Conservation (phyloP, 768 basidiomycete genomes). For the Pholiota molesta region DNA sequence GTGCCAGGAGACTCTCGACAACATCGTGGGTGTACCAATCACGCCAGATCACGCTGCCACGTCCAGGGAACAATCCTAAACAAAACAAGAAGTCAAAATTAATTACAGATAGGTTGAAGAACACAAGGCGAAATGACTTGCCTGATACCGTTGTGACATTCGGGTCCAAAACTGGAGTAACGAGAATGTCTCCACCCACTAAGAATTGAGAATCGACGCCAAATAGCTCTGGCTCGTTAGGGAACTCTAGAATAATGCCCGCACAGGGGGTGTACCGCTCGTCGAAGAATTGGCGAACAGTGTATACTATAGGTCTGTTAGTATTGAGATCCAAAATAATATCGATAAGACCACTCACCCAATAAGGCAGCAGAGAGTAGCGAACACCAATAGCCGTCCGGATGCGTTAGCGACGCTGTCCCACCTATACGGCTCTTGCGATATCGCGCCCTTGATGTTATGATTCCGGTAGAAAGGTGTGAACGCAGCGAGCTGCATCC, state of each 20-base stretch:
- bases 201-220: slow-evolving; percentile 70
- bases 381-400: slow-evolving; percentile 71
- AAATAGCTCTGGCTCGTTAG: slow-evolving; percentile 66
- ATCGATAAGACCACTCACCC: slow-evolving; percentile 48
- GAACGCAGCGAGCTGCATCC: slow-evolving; percentile 88
- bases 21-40: slow-evolving; percentile 74
- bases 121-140: slow-evolving; percentile 25
- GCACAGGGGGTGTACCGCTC: slow-evolving; percentile 69
- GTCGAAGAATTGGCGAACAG: slow-evolving; percentile 71
- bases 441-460: slow-evolving; percentile 61
- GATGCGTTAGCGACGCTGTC: slow-evolving; percentile 78
- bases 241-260: slow-evolving; percentile 83
- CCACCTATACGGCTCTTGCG: slow-evolving; percentile 86
- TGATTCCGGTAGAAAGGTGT: slow-evolving; percentile 85
- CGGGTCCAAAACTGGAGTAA: slow-evolving; percentile 75
- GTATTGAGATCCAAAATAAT: not conserved
- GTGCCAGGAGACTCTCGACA: slow-evolving; percentile 43
- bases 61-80: slow-evolving; percentile 67
- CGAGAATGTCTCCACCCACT: slow-evolving; percentile 68
- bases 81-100: not conserved
- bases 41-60: slow-evolving; percentile 61
- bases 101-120: not conserved
- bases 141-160: slow-evolving; percentile 72
- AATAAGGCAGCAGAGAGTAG: slow-evolving; percentile 77
- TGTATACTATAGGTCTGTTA: slow-evolving; percentile 52